Percentiles rank a stretch among this genome's conserved stretches.
phyloP scores from a whole-genome alignment of 75 land plant species.

The Sequoiadendron giganteum region DNA sequence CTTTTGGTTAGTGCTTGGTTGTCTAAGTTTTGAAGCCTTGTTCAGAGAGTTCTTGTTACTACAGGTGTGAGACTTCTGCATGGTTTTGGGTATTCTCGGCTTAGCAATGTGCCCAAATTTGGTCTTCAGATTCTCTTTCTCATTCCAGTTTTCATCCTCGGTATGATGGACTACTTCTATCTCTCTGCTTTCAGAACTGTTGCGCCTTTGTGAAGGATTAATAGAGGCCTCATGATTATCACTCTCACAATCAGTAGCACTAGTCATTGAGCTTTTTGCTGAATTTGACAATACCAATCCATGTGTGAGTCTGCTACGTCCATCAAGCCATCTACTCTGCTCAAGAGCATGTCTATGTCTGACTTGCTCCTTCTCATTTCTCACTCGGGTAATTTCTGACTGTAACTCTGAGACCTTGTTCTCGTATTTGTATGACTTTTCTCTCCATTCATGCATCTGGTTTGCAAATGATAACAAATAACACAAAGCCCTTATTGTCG shows the following conservation, averaged over 20 bases:
- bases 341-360: constrained; percentile 22
- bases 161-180: neutral
- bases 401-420: constrained; percentile 32
- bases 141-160: neutral
- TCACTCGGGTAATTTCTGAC: constrained; percentile 18
- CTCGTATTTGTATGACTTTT: constrained; percentile 36
- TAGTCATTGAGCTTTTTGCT: neutral
- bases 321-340: constrained; percentile 18
- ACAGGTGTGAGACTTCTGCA: neutral
- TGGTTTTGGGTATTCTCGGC: neutral
- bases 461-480: neutral
- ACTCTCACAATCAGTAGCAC: neutral
- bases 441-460: constrained; percentile 63
- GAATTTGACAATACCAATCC: neutral
- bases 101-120: neutral
- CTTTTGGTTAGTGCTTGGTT: neutral
- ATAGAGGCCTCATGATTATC: neutral
- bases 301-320: neutral
- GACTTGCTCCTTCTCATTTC: constrained; percentile 10
- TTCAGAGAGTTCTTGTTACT: neutral
- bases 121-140: neutral
- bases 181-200: neutral
- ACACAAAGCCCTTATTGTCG: neutral
- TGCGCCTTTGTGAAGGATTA: neutral
- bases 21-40: neutral